Base-by-base conservation (phyloP, 768 basidiomycete species). In the Mrakia blollopis region DNA sequence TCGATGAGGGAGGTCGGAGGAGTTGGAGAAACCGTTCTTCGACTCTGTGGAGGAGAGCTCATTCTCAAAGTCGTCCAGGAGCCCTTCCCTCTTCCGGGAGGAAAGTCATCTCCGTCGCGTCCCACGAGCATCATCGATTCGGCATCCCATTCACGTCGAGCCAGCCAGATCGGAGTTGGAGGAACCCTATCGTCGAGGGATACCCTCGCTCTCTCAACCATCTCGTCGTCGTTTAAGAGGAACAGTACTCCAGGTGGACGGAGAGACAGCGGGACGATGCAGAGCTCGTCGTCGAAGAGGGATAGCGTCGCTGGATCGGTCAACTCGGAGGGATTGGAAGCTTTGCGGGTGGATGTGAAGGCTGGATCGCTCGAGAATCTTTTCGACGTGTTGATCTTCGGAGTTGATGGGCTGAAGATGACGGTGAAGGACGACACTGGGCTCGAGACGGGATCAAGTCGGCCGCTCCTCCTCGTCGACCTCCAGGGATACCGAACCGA, bases 331-430 rank as follows among this genome's bases (percentile, higher is more conserved):
- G 86, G 87, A 0, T 88, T 89, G 0, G 63, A 88, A 3, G 89
- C 91, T 0, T 85, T 93, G 50, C 88, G 91, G 18, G 92, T 92
- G 0, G 83, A 91, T 18, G 90, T 94, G 8, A 88, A 91, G 79
- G 91, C 91, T 3, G 92, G 92, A 13, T 91, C 92, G 0, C 84
- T 93, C 23, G 90, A 90, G 78, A 86, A 88, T 37, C 85, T 94
- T 1, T 90, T 93, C 14, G 88, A 89, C 60, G 87, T 92, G 14
- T 86, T 94, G 23, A 89, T 92, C 0, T 90, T 91, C 80, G 92
- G 92, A 5, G 84, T 93, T 28, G 88, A 67, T n/a, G 69, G 74
- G 28, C 41, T 78, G 14, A 62, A 52, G 44, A 63, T 69, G 70
- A 69, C 72, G 44, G 76, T 77, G 30, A 77, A 65, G 52, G 76